Evolutionary conservation across 169 alveolate species (phyloP), one percentile per base, ranked within the genome.

Genomic region (Plasmodium billcollinsi): DNA sequence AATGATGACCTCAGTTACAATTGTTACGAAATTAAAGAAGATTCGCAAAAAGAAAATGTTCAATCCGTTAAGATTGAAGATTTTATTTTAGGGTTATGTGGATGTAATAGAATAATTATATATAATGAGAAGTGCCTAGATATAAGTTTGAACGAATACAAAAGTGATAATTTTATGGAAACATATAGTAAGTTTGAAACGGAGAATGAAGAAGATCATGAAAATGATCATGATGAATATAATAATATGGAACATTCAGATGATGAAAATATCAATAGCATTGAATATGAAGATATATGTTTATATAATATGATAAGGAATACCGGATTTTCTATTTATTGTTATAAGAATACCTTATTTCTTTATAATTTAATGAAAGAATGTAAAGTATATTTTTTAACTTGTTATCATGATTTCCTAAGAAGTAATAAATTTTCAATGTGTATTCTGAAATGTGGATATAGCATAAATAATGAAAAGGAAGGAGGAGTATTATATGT

Each of bases 261-360:
- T 59, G 91, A 83, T 39, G 83, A 67, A 83, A 29, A 56, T 24
- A 43, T 70, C 8, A 63, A 86, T 29, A 49, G 66, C 14, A 72
- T 86, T 12, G 92, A 86, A 49, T 59, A 86, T 52, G 92, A 86
- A 86, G 92, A 86, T 86, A 72, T 67, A 62, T 86, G 88, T 54
- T 20, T 86, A 39, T 86, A 72, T 43, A 86, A 70, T 33, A 61
- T 47, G 61, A 52, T 73, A 61, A 70, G 49, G 29, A 73, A 70
- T 47, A 52, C 63, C 43, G 88, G 88, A 26, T 86, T 58, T 49
- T 47, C 15, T 14, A 58, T 50, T 1, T 86, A 86, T 56, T 72
- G 88, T 14, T 73, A 86, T 62, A 72, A 86, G 62, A 72, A 72
- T 8, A 26, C 62, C 3, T 26, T 86, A 24, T 86, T 71, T 72